Percentiles rank a stretch among this genome's conserved stretches.
These are phyloP conservation scores for Viridothelium virens DNA, from an alignment of 495 filamentous ascomycete genomes.

Conservation along the genomic window DNA sequence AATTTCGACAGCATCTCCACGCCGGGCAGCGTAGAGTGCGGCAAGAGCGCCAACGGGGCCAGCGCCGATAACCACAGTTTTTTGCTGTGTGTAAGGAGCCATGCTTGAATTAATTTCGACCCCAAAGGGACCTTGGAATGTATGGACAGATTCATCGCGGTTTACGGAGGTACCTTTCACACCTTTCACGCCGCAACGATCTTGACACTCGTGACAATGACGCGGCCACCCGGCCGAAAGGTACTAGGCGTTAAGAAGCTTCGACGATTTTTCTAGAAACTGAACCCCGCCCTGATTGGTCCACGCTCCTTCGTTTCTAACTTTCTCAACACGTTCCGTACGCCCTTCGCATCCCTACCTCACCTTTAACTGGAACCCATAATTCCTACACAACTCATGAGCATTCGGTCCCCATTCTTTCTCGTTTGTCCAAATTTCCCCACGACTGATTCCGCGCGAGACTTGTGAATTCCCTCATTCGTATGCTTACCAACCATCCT, in stretches of 20 bases:
- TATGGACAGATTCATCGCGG: background rate
- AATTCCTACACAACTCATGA: background rate
- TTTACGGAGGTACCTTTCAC: background rate
- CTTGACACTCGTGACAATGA: conserved; percentile 1
- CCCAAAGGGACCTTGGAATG: background rate
- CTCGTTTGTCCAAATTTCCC: no score
- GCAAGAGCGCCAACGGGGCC: conserved; percentile 89
- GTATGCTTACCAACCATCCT: no score
- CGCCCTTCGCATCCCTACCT: background rate
- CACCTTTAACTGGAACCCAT: background rate
- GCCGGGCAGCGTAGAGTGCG: conserved; percentile 80
- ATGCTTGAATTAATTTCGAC: conserved; percentile 10
- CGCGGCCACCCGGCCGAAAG: background rate
- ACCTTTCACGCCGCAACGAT: background rate
- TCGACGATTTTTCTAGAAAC: background rate
- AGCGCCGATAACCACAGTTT: conserved; percentile 77
- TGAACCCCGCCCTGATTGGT: background rate
- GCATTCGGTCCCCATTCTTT: no score
- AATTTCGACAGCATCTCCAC: conserved; percentile 83
- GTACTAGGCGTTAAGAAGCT: background rate
- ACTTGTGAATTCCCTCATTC: no score
- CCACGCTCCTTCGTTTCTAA: background rate
- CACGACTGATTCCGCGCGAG: no score
- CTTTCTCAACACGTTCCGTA: background rate
- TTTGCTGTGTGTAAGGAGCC: conserved; percentile 41